A percentile compares a stretch with the other conserved stretches of the same genome.
These are phyloP conservation scores for Irpex lacteus DNA, from an alignment of 1,284 basidiomycete species.

Conservation along the genomic window DNA sequence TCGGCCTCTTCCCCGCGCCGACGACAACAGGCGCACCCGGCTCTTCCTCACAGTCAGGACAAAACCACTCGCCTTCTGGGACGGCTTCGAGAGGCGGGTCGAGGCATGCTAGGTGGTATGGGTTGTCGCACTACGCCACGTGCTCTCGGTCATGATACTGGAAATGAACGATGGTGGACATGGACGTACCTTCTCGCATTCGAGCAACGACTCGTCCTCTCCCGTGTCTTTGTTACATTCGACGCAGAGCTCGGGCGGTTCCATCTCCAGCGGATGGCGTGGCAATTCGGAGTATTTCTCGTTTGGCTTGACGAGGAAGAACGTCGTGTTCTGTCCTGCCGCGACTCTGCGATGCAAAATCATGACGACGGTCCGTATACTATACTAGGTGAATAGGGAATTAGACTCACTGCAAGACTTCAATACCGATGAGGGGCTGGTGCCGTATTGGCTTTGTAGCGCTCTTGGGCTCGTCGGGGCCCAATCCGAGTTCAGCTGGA, in stretches of 20 bases:
- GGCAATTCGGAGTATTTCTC: conserved; percentile 71
- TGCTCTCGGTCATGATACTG: too few species aligned
- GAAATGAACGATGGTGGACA: too few species aligned
- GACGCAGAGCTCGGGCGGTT: conserved; percentile 69
- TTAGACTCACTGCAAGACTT: conserved; percentile 69
- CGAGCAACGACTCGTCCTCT: conserved; percentile 66
- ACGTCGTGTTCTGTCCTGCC: conserved; percentile 82
- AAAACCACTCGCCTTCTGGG: conserved; percentile 94
- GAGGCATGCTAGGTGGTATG: conserved; percentile 85
- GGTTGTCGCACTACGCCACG: conserved; percentile 67
- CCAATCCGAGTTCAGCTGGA: conserved; percentile 77
- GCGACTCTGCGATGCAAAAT: conserved; percentile 54
- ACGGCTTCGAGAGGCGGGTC: conserved; percentile 72
- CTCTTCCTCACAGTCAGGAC: conserved; percentile 57
- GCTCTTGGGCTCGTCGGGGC: conserved; percentile 78
- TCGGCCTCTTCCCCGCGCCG: conserved; percentile 22
- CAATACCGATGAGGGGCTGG: conserved; percentile 68
- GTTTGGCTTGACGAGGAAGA: conserved; percentile 74
- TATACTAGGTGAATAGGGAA: background rate
- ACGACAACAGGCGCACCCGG: conserved; percentile 34
- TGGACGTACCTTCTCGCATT: conserved; percentile 79
- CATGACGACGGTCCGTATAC: background rate
- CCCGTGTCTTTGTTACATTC: conserved; percentile 69
- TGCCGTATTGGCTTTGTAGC: conserved; percentile 82
- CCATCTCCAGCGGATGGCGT: conserved; percentile 71